Base-by-base conservation (phyloP, 2,329 filamentous ascomycete genomes). In the Verticillium albo-atrum region DNA sequence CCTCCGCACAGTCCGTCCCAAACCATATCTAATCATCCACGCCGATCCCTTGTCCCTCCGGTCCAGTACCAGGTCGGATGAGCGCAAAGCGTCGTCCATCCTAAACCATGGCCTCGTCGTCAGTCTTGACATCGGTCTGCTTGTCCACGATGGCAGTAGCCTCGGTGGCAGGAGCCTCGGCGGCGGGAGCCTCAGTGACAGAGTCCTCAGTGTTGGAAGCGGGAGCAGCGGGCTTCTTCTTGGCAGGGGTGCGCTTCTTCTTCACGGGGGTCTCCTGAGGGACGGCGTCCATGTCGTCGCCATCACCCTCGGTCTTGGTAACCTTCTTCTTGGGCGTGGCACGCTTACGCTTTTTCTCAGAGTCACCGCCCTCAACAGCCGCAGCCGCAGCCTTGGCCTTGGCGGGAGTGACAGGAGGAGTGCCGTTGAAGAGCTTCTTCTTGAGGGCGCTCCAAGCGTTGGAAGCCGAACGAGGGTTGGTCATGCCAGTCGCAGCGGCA, bases 391-490 rank as follows among this genome's bases (percentile, higher is more conserved):
- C 47, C 61, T 65, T 68, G 60, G 62, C 63, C 64, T 67, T 66
- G 51, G 56, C 56, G 23, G 62, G 54, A 7, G 61, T 58, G 12
- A 54, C 23, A 26, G 55, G 10, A 42, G 61, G 50, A 50, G 55
- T 35, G 59, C 62, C 63, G 3, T 55, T 6, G 6, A 67, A 65
- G 10, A 70, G 60, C 61, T 70, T 70, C 58, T 68, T 68, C 51
- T 68, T 68, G 57, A 70, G 64, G 1, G 2, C 17, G 4, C 34
- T 6, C 68, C 68, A 70, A 37, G 66, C 67, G 53, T 68, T 68
- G 54, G 60, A 28, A 54, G 68, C 68, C 2, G 62, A 65, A 12
- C 64, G 62, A 0, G 35, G 59, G 60, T 67, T 68, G 61, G 59
- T 62, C 66, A 70, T 69, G 58, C 61, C 61, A 32, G 60, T 62